These are phyloP conservation scores for Syncephalastrum monosporum DNA, from an alignment of 371 early-diverging fungal genomes.

Conservation along the genomic window DNA sequence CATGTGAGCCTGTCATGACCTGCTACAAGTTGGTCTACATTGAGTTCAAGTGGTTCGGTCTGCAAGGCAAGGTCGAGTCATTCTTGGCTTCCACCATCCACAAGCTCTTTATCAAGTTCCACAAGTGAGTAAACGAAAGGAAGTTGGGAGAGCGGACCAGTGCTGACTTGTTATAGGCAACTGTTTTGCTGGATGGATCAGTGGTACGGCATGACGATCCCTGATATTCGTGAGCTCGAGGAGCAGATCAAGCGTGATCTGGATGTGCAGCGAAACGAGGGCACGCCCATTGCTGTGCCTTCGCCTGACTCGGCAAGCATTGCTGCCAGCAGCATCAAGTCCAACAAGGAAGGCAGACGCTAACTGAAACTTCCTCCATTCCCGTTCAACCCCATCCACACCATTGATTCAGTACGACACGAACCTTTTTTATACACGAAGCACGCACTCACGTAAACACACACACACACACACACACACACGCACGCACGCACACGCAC, in stretches of 20 bases:
- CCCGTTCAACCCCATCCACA: neutral
- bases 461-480: too few species aligned
- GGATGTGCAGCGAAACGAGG: slow-evolving; percentile 32
- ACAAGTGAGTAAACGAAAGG: slow-evolving; percentile 21
- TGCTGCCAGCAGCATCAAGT: slow-evolving; percentile 11
- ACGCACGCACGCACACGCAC: neutral
- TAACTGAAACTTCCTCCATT: neutral
- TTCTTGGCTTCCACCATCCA: slow-evolving; percentile 47
- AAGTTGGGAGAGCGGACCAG: neutral
- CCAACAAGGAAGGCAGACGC: slow-evolving; percentile 8
- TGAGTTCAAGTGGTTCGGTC: slow-evolving; percentile 74
- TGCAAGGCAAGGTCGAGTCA: slow-evolving; percentile 63
- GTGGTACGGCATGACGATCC: slow-evolving; percentile 73
- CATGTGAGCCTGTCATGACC: slow-evolving; percentile 72
- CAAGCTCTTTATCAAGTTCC: slow-evolving; percentile 37
- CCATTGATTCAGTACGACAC: neutral
- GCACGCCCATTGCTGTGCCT: slow-evolving; percentile 8
- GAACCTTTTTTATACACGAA: neutral
- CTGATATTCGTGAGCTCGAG: slow-evolving; percentile 65
- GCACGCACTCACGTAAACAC: neutral
- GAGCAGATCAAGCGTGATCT: slow-evolving; percentile 62
- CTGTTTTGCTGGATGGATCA: slow-evolving; percentile 72
- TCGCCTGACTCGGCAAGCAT: slow-evolving; percentile 13
- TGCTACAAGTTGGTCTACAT: slow-evolving; percentile 77
- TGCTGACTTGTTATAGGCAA: slow-evolving; percentile 33